Percentiles rank a stretch among this genome's conserved stretches.
Evolutionary conservation across 257 asterid species (phyloP).

Genomic region (Oldenlandia corymbosa): DNA sequence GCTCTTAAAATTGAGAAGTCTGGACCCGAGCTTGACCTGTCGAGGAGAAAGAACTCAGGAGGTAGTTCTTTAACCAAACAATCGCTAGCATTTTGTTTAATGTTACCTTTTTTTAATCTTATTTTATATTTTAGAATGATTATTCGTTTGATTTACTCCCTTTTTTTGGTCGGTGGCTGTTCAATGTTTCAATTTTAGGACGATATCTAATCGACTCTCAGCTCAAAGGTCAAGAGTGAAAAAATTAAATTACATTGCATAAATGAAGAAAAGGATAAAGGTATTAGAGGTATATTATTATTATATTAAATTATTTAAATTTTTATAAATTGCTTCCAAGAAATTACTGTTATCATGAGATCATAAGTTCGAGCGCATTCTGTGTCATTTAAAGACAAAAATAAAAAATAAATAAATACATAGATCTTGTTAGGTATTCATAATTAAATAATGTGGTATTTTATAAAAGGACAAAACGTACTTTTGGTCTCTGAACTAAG

Average conservation of each 20-base stretch:
- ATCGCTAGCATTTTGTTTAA: no score
- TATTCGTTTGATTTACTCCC: no score
- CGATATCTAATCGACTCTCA: conserved; percentile 51
- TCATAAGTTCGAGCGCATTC: no score
- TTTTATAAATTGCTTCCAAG: no score
- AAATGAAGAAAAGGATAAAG: conserved; percentile 30
- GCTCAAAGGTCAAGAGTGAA: conserved; percentile 40
- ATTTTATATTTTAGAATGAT: neutral
- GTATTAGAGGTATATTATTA: conserved; percentile 44
- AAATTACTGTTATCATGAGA: no score
- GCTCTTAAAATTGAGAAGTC: conserved; percentile 13
- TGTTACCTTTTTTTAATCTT: neutral
- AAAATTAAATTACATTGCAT: conserved; percentile 21
- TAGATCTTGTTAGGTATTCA: no score
- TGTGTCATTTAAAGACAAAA: no score
- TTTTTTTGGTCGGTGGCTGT: neutral
- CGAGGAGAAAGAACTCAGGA: conserved; percentile 30
- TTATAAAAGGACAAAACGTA: no score
- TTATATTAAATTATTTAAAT: no score
- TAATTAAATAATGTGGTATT: no score
- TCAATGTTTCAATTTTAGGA: conserved; percentile 23
- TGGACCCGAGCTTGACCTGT: conserved; percentile 17
- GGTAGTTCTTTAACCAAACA: conserved; percentile 24
- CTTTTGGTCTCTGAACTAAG: no score
- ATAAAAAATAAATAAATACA: no score